These are phyloP conservation scores for Isabelozyma gotoi DNA, from an alignment of 805 yeast genomes.

Conservation along the genomic window DNA sequence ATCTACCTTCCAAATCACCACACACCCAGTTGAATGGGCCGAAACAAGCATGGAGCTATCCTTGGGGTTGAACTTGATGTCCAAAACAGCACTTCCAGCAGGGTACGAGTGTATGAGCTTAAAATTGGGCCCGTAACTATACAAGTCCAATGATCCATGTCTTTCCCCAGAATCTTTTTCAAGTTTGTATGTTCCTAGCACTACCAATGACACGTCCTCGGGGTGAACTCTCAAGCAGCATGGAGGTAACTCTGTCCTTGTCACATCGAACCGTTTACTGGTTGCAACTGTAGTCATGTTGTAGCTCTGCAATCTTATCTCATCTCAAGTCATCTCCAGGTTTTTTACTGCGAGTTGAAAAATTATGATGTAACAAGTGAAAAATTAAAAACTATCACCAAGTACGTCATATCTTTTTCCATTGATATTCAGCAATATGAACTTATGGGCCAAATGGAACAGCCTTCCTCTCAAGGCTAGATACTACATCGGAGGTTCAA, in stretches of 20 bases:
- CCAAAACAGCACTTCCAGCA: slow-evolving; percentile 69
- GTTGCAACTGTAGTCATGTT: slow-evolving; percentile 3
- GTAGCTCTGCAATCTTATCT: slow-evolving; percentile 7
- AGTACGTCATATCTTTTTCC: not conserved
- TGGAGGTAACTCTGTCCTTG: slow-evolving; percentile 68
- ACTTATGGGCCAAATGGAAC: slow-evolving; percentile 37
- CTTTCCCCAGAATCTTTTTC: slow-evolving; percentile 55
- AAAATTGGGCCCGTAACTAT: slow-evolving; percentile 18
- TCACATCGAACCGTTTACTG: slow-evolving; percentile 21
- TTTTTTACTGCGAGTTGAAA: slow-evolving; percentile 1
- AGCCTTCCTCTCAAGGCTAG: slow-evolving; percentile 40
- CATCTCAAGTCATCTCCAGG: slow-evolving; percentile 3
- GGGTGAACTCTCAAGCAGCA: slow-evolving; percentile 73
- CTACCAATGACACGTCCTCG: slow-evolving; percentile 41
- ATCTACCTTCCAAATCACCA: slow-evolving; percentile 58
- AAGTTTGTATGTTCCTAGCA: slow-evolving; percentile 81
- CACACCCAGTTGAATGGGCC: slow-evolving; percentile 80
- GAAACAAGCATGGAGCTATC: slow-evolving; percentile 50
- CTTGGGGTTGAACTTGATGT: slow-evolving; percentile 64
- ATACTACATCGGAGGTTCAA: slow-evolving; percentile 40
- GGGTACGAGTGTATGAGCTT: slow-evolving; percentile 20
- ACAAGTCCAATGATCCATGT: slow-evolving; percentile 59
- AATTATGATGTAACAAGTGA: not conserved
- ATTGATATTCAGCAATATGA: slow-evolving; percentile 13
- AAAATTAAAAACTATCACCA: not conserved